Percentiles rank a stretch among this genome's conserved stretches.
phyloP scores from a whole-genome alignment of 2,329 filamentous ascomycete genomes.

The Phaeosphaeriaceae sp. region DNA sequence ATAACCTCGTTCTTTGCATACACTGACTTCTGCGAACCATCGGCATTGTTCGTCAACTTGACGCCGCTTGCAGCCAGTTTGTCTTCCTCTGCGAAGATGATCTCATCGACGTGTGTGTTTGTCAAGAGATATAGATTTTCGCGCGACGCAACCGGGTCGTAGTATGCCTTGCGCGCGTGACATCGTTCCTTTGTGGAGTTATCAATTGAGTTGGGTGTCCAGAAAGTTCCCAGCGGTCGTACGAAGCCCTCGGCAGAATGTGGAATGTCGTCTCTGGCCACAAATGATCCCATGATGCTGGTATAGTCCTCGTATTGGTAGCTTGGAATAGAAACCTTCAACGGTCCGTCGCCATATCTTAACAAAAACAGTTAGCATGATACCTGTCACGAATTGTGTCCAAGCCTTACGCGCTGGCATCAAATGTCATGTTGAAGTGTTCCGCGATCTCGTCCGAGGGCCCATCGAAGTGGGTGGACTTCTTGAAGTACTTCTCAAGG shows the following conservation, averaged over 20 bases:
- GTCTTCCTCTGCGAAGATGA: conserved; percentile 7
- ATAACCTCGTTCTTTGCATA: conserved; percentile 57
- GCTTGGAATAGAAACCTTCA: conserved; percentile 18
- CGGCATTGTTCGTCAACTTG: conserved; percentile 2
- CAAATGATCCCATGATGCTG: conserved; percentile 8
- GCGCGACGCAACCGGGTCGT: conserved; percentile 13
- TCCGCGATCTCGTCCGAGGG: conserved; percentile 7
- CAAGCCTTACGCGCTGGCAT: conserved; percentile 5
- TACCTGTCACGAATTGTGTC: neutral
- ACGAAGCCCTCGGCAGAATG: conserved; percentile 11
- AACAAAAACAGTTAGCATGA: neutral
- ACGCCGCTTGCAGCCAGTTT: conserved; percentile 17
- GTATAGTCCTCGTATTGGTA: conserved; percentile 21
- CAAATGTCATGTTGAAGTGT: conserved; percentile 18
- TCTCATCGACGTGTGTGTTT: conserved; percentile 15
- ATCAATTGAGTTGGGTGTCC: conserved; percentile 23
- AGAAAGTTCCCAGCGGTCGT: conserved; percentile 30
- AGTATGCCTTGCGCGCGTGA: conserved; percentile 18
- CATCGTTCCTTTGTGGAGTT: conserved; percentile 10
- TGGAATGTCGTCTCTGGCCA: conserved; percentile 8
- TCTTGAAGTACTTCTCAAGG: conserved; percentile 47
- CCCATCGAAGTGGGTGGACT: conserved; percentile 15
- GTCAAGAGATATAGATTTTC: conserved; percentile 12
- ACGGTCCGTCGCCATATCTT: conserved; percentile 17
- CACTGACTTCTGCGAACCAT: conserved; percentile 1